Conservation (phyloP, 176 grass and related monocot species). For the Tuctoria greenei region DNA sequence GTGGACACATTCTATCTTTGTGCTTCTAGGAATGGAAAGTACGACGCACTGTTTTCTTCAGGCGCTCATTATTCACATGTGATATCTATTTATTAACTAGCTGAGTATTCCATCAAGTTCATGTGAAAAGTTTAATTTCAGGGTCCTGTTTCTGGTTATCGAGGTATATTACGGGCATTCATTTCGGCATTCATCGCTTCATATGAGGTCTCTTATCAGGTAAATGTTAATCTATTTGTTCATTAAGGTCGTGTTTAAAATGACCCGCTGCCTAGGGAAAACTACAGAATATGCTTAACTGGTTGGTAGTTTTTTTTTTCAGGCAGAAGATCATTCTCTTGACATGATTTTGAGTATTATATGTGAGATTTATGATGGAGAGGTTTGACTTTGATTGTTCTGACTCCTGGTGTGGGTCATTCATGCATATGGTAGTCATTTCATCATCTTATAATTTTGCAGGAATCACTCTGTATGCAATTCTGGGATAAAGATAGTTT, state of each 20-base stretch:
- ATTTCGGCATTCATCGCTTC: conserved; percentile 90
- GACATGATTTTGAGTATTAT: conserved; percentile 67
- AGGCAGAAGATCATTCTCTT: conserved; percentile 65
- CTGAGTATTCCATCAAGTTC: conserved; percentile 14
- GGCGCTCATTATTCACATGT: not conserved
- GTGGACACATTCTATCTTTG: not conserved
- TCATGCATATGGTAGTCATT: conserved; percentile 18
- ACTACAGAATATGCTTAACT: conserved; percentile 24
- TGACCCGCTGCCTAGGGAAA: conserved; percentile 24
- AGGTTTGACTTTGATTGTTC: conserved; percentile 48
- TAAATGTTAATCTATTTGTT: conserved; percentile 26
- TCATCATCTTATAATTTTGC: conserved; percentile 32
- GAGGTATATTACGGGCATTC: conserved; percentile 70
- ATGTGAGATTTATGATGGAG: conserved; percentile 68
- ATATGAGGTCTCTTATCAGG: conserved; percentile 83
- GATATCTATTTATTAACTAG: conserved; percentile 26
- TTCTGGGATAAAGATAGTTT: conserved; percentile 96
- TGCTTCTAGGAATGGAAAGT: not conserved
- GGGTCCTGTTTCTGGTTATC: conserved; percentile 94
- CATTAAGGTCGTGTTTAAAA: not conserved
- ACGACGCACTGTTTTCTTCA: not conserved
- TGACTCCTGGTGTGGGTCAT: conserved; percentile 8
- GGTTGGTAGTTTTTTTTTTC: conserved; percentile 32
- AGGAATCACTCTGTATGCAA: conserved; percentile 92
- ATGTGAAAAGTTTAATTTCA: conserved; percentile 47